Conservation (phyloP, 805 yeast species). For the Jamesozyma piceae region DNA sequence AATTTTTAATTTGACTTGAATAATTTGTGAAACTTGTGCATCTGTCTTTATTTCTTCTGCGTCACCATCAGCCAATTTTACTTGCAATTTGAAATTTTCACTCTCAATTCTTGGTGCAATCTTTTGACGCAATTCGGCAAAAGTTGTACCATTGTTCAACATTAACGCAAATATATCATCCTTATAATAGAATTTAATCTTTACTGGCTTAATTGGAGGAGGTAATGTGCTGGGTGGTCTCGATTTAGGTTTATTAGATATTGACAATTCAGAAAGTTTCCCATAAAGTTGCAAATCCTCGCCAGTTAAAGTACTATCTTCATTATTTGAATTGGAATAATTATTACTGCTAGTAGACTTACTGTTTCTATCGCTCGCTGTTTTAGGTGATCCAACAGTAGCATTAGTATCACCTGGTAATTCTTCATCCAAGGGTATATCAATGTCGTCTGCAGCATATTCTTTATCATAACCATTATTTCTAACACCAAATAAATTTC, state of each 20-base stretch:
- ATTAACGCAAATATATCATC: constrained; percentile 74
- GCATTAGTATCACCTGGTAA: neutral
- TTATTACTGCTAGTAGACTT: constrained; percentile 2
- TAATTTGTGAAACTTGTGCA: constrained; percentile 28
- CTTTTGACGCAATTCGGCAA: constrained; percentile 43
- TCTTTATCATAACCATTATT: constrained; percentile 28
- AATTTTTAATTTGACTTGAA: constrained; percentile 32
- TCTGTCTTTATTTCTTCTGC: constrained; percentile 30
- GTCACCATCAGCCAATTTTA: constrained; percentile 28
- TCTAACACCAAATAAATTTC: constrained; percentile 54
- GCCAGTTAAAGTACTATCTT: constrained; percentile 21
- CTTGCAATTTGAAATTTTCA: constrained; percentile 29
- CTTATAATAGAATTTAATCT: constrained; percentile 66
- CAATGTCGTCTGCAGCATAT: constrained; percentile 3
- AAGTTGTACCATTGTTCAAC: constrained; percentile 39
- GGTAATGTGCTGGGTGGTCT: constrained; percentile 24
- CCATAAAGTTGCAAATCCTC: constrained; percentile 26
- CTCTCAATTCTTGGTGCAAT: constrained; percentile 42
- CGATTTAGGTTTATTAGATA: constrained; percentile 17
- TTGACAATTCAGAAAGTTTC: constrained; percentile 21
- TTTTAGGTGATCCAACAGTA: neutral
- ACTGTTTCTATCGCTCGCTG: neutral
- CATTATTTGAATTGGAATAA: neutral
- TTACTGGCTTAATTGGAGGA: constrained; percentile 29
- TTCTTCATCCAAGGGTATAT: neutral